Evolutionary conservation across 345 rosid species (phyloP).

Genomic region (Lumnitzera littorea): DNA sequence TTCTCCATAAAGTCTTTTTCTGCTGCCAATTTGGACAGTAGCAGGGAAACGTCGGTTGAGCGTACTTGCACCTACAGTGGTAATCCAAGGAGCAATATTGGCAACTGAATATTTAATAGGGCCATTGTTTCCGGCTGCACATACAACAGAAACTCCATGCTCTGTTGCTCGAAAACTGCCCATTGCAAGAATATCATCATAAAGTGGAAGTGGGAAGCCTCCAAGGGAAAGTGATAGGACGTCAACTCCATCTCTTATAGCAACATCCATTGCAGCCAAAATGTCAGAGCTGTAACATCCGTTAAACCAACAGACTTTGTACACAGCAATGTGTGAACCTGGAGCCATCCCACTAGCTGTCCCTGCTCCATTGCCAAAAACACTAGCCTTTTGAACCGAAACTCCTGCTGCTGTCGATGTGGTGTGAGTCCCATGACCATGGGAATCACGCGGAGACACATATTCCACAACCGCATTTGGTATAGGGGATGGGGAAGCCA

Average conservation of each 20-base stretch:
- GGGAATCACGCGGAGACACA: slow-evolving; percentile 68
- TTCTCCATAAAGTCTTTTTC: slow-evolving; percentile 66
- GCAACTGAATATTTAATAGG: slow-evolving; percentile 73
- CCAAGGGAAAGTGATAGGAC: slow-evolving; percentile 86
- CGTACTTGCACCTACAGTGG: slow-evolving; percentile 86
- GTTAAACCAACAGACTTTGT: slow-evolving; percentile 84
- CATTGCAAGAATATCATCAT: slow-evolving; percentile 75
- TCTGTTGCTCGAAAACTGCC: slow-evolving; percentile 88
- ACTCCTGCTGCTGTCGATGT: slow-evolving; percentile 83
- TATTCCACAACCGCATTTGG: slow-evolving; percentile 43
- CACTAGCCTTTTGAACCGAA: slow-evolving; percentile 57
- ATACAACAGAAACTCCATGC: slow-evolving; percentile 70
- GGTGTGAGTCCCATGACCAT: slow-evolving; percentile 90
- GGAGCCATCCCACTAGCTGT: slow-evolving; percentile 89
- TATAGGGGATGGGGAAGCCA: slow-evolving; percentile 33
- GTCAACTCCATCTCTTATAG: slow-evolving; percentile 73
- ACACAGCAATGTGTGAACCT: slow-evolving; percentile 70
- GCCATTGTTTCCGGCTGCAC: slow-evolving; percentile 93
- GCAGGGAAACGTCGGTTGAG: slow-evolving; percentile 83
- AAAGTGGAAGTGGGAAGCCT: slow-evolving; percentile 77
- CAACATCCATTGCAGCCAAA: slow-evolving; percentile 77
- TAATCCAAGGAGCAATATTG: slow-evolving; percentile 88
- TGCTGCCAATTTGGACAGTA: slow-evolving; percentile 43
- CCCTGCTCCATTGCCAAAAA: slow-evolving; percentile 70
- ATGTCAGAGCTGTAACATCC: slow-evolving; percentile 92